These are phyloP conservation scores for Taiozyma onychis DNA, from an alignment of 1,139 yeast genomes.

Conservation along the genomic window DNA sequence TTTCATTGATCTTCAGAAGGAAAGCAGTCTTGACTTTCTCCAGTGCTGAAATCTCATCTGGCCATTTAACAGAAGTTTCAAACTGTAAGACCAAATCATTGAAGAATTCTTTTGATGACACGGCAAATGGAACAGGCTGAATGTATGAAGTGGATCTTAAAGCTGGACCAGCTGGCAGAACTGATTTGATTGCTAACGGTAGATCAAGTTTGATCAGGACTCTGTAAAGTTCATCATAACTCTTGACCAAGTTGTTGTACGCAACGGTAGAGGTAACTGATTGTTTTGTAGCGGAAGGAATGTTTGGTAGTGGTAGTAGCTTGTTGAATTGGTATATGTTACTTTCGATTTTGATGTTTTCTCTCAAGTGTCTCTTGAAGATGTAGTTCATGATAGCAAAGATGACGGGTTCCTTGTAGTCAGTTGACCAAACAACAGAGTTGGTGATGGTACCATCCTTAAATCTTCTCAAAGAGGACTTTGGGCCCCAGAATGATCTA, in stretches of 20 bases:
- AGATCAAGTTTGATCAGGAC: constrained; percentile 40
- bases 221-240: constrained; percentile 65
- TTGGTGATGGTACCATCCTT: constrained; percentile 86
- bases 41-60: constrained; percentile 78
- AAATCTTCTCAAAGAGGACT: constrained; percentile 82
- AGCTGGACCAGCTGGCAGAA: constrained; percentile 67
- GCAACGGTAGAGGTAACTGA: constrained; percentile 46
- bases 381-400: constrained; percentile 59
- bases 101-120: constrained; percentile 72
- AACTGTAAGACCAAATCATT: constrained; percentile 80
- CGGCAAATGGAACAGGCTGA: constrained; percentile 80
- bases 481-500: constrained; percentile 84
- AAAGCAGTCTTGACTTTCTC: constrained; percentile 92
- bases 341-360: constrained; percentile 37
- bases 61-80: constrained; percentile 92
- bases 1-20: constrained; percentile 64
- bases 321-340: constrained; percentile 41
- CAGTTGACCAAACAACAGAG: constrained; percentile 78
- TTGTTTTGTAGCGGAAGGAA: constrained; percentile 50
- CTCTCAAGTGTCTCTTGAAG: constrained; percentile 56
- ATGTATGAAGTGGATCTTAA: constrained; percentile 69
- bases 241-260: constrained; percentile 50
- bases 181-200: constrained; percentile 68
- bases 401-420: constrained; percentile 61
- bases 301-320: constrained; percentile 53